These are phyloP conservation scores for Jamesozyma piceae DNA, from an alignment of 805 yeast genomes.

Conservation along the genomic window DNA sequence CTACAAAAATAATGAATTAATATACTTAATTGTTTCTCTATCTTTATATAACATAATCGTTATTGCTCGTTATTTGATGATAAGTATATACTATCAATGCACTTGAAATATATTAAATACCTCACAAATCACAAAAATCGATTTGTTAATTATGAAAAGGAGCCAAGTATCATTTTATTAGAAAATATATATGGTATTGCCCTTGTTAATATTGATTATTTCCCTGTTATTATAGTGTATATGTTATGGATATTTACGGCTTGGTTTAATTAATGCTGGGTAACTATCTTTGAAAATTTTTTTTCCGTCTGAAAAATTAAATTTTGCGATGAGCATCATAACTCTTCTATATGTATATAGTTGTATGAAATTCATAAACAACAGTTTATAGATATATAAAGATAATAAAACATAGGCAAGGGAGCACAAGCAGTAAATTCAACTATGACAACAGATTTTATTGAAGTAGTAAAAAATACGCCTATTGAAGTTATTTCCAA, in stretches of 20 bases:
- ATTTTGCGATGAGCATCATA: conserved; percentile 1
- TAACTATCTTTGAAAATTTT: conserved; percentile 1
- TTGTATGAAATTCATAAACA: background rate
- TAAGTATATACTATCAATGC: too few species aligned
- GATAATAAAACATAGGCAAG: background rate
- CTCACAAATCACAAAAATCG: too few species aligned
- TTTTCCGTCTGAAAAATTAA: background rate
- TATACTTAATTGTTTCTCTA: too few species aligned
- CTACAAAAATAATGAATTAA: too few species aligned
- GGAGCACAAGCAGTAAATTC: background rate
- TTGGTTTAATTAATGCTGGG: background rate
- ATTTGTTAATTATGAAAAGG: too few species aligned
- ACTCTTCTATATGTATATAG: background rate
- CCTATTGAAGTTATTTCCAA: conserved; percentile 17
- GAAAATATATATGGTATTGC: too few species aligned
- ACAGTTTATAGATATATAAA: background rate
- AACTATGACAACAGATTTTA: conserved; percentile 7
- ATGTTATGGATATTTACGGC: background rate
- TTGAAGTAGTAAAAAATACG: conserved; percentile 13
- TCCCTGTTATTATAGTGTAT: background rate
- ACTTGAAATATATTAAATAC: too few species aligned
- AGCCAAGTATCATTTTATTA: too few species aligned
- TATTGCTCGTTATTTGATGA: too few species aligned
- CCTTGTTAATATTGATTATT: too few species aligned
- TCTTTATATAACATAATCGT: too few species aligned